Conservation (phyloP, 345 rosid species). For the Salix suchowensis region DNA sequence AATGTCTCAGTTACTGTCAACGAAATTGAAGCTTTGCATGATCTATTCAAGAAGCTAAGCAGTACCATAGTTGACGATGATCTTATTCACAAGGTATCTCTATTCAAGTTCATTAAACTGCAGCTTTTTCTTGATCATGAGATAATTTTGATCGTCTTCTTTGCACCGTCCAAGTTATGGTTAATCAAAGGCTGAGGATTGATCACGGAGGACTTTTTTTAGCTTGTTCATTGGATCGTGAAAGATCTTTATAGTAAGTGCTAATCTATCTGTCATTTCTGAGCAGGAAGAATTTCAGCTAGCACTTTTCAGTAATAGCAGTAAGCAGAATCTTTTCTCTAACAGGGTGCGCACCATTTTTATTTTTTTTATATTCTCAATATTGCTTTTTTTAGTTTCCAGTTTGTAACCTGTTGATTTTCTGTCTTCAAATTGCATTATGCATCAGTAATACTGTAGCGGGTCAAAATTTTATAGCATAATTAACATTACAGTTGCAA, state of each 20-base stretch:
- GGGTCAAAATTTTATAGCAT: too few relatives aligned
- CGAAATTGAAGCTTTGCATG: conserved; percentile 71
- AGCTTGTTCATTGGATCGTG: background rate
- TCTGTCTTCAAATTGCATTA: background rate
- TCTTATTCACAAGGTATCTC: conserved; percentile 58
- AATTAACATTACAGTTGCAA: too few relatives aligned
- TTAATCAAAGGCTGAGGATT: background rate
- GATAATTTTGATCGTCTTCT: too few relatives aligned
- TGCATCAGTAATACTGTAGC: background rate
- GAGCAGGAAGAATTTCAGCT: conserved; percentile 77
- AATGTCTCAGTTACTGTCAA: conserved; percentile 58
- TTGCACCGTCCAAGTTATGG: background rate
- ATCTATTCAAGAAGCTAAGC: conserved; percentile 66
- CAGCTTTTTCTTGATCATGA: background rate
- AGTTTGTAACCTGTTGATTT: background rate
- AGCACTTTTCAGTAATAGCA: conserved; percentile 73
- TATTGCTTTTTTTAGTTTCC: background rate
- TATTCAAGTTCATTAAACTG: background rate
- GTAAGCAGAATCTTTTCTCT: conserved; percentile 62
- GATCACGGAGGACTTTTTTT: background rate
- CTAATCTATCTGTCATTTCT: conserved; percentile 2
- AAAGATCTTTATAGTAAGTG: background rate
- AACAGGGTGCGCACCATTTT: conserved; percentile 54
- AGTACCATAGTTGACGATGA: conserved; percentile 46
- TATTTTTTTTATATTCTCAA: background rate